Conservation (phyloP, 2,329 filamentous ascomycete species). For the Botryotinia narcissicola region DNA sequence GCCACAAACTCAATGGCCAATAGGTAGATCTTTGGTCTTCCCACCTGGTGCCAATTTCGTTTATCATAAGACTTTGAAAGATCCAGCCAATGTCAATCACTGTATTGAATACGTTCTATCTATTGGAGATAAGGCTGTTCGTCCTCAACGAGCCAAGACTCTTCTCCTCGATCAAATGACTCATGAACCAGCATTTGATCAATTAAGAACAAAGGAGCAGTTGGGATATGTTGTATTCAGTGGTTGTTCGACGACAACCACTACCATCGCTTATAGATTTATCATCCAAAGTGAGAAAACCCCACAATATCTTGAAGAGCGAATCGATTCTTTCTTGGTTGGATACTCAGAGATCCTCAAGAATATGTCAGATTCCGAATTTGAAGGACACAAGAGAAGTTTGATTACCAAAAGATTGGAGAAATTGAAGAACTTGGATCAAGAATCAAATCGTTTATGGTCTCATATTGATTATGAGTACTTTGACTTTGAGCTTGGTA, state of each 20-base stretch:
- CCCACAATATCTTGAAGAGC: constrained; percentile 77
- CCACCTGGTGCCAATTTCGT: constrained; percentile 79
- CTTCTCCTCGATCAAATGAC: constrained; percentile 85
- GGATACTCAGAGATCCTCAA: constrained; percentile 64
- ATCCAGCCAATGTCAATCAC: constrained; percentile 86
- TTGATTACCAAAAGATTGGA: constrained; percentile 83
- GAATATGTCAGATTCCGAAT: constrained; percentile 77
- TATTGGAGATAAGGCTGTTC: constrained; percentile 66
- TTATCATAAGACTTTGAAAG: constrained; percentile 76
- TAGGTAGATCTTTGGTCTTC: constrained; percentile 72
- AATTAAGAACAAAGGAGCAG: constrained; percentile 93
- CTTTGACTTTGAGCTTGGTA: constrained; percentile 86
- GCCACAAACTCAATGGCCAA: constrained; percentile 75
- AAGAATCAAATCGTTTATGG: constrained; percentile 83
- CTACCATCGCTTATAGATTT: constrained; percentile 81
- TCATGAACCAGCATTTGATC: constrained; percentile 91
- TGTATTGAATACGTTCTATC: constrained; percentile 78
- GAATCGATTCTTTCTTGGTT: constrained; percentile 81
- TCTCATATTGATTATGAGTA: constrained; percentile 79
- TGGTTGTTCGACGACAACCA: constrained; percentile 67
- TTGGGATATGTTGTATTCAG: constrained; percentile 96
- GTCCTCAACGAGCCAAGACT: constrained; percentile 69
- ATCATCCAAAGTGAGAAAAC: constrained; percentile 91
- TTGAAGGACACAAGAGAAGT: constrained; percentile 87
- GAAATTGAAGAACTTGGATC: constrained; percentile 86